phyloP scores from a whole-genome alignment of 108 stramenopile genomes.

The Conticribra guillardii region DNA sequence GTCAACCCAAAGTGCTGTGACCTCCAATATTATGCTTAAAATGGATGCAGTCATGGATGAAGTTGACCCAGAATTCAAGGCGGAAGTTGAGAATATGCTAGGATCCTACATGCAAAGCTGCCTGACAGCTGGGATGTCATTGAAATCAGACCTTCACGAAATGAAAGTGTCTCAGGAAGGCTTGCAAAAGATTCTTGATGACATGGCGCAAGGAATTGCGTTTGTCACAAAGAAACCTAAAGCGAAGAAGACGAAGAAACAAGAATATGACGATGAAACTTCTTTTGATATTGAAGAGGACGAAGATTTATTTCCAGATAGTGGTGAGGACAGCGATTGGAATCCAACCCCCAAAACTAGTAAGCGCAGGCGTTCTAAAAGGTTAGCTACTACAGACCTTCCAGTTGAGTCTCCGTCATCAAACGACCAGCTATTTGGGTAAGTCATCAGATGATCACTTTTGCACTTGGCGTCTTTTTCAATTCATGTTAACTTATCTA shows the following conservation, averaged over 20 bases:
- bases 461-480: background rate
- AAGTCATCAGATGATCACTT: background rate
- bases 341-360: conserved; percentile 43
- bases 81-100: conserved; percentile 43
- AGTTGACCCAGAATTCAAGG: conserved; percentile 16
- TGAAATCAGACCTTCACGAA: conserved; percentile 38
- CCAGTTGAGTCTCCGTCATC: background rate
- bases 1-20: conserved; percentile 52
- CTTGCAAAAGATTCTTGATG: conserved; percentile 40
- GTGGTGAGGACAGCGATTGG: conserved; percentile 41
- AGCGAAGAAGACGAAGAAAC: conserved; percentile 20
- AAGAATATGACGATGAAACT: conserved; percentile 9
- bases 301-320: conserved; percentile 43
- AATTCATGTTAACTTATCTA: background rate
- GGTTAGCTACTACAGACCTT: background rate
- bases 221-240: conserved; percentile 23
- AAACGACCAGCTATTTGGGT: background rate
- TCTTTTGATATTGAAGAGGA: conserved; percentile 25
- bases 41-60: conserved; percentile 17
- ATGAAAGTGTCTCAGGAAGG: conserved; percentile 35
- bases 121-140: conserved; percentile 14
- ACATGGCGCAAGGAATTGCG: conserved; percentile 33
- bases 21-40: conserved; percentile 40
- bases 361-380: conserved; percentile 6
- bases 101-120: conserved; percentile 38